Evolutionary conservation across 148 eudicot genomes (phyloP), one percentile per base, ranked within the genome.

Genomic region (Talinum fruticosum): DNA sequence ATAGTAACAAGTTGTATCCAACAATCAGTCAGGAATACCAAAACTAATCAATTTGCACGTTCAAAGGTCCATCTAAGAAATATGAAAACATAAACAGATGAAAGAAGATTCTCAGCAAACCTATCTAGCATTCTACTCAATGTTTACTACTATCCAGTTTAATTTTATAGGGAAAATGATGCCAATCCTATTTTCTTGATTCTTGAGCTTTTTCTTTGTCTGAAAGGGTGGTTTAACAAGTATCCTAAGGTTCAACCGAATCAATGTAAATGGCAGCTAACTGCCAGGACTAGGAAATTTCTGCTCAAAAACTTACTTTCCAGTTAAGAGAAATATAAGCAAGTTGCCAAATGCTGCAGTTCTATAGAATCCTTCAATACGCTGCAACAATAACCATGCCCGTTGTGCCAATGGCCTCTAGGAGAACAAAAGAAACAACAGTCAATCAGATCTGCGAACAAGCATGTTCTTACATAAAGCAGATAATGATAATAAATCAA

Each of bases 301-400:
- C 66, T 7, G 66, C 4, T 26, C 33, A 28, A 65, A 79, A 86
- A 74, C 89, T 76, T 91, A 93, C 97, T 91, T 91, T 87, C 99
- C 99, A 6, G 93, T 88, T 67, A 82, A 89, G 53, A 95, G 94
- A 87, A 95, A 95, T 71, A 95, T 59, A 74, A 95, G 97, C 82
- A 95, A 87, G 87, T 95, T 95, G 75, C 85, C 83, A 83, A 91
- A 90, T 61, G 99, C 90, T 49, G 97, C 97, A 78, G 97, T 97
- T 82, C 84, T 95, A 80, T 87, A 95, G 38, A 95, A 84, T 76
- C 97, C 99, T 86, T 95, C 99, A 6, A 95, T 74, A 41, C 90
- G 96, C 79, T 95, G 97, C 77, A 93, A 76, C n/a, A 95, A 66
- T 71, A 90, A 87, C 99, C 99, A 95, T 77, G 90, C 86, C 85